phyloP scores from a whole-genome alignment of 257 asterid species.

The Gentiana dahurica region DNA sequence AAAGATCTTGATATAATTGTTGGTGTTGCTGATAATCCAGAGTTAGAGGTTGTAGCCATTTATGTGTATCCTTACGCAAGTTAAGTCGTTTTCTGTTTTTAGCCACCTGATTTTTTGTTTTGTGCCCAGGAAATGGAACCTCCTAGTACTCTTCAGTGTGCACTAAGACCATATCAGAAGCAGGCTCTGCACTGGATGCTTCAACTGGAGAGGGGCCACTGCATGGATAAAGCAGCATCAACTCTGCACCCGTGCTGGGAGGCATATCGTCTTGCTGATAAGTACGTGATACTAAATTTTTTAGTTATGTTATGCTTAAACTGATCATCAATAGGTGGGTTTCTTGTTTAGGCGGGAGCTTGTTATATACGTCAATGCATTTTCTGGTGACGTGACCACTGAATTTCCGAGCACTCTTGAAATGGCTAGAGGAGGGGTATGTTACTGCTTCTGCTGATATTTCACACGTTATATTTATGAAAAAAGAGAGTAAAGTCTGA shows the following conservation, averaged over 20 bases:
- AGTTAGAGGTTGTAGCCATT: conserved; percentile 51
- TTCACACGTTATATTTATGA: conserved; percentile 5
- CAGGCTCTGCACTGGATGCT: conserved; percentile 97
- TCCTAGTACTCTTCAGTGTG: conserved; percentile 72
- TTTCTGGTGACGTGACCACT: conserved; percentile 81
- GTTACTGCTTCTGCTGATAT: conserved; percentile 24
- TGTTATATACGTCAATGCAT: conserved; percentile 68
- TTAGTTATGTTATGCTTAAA: conserved; percentile 7
- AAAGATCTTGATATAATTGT: conserved; percentile 81
- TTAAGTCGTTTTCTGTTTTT: conserved; percentile 5
- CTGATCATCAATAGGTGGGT: conserved; percentile 6
- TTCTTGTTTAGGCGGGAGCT: conserved; percentile 56
- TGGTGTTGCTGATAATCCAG: conserved; percentile 64
- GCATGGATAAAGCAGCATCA: conserved; percentile 58
- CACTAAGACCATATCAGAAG: conserved; percentile 92
- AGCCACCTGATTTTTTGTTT: conserved; percentile 11
- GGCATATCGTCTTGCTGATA: conserved; percentile 72
- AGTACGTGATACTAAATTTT: conserved; percentile 30
- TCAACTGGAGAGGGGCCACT: conserved; percentile 65
- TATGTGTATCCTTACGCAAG: conserved; percentile 1
- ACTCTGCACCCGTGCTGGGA: conserved; percentile 96
- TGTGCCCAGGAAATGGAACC: conserved; percentile 84
- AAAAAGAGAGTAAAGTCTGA: conserved; percentile 15
- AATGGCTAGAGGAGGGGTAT: conserved; percentile 98
- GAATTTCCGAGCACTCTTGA: conserved; percentile 95